These are phyloP conservation scores for Laburnicola sp. DNA, from an alignment of 2,329 filamentous ascomycete genomes.

Conservation along the genomic window DNA sequence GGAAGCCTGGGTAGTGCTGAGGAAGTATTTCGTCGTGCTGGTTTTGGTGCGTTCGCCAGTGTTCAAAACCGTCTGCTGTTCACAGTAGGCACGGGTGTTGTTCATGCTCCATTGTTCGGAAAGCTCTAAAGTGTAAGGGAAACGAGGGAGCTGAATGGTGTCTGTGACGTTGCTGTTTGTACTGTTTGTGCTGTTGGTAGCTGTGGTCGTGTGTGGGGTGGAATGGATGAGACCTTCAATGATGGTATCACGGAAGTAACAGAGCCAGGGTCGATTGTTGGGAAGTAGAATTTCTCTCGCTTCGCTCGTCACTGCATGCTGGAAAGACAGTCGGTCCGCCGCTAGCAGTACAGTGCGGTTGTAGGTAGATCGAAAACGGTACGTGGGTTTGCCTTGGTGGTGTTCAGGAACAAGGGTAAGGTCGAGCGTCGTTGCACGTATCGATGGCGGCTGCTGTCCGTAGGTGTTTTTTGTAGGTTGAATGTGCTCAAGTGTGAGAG, in stretches of 20 bases:
- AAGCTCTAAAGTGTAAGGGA: constrained; percentile 32
- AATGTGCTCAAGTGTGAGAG: constrained; percentile 11
- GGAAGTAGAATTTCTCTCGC: constrained; percentile 12
- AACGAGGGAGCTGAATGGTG: constrained; percentile 1
- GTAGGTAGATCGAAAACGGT: constrained; percentile 30
- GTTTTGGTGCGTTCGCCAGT: constrained; percentile 3
- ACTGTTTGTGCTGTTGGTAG: neutral
- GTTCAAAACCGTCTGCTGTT: constrained; percentile 16
- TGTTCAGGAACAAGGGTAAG: neutral
- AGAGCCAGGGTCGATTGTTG: constrained; percentile 29
- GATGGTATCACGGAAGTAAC: constrained; percentile 31
- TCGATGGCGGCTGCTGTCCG: constrained; percentile 25
- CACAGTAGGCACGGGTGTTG: constrained; percentile 26
- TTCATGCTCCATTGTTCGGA: constrained; percentile 23
- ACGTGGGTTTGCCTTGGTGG: constrained; percentile 12
- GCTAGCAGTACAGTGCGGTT: constrained; percentile 26
- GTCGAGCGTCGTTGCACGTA: constrained; percentile 17
- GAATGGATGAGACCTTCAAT: constrained; percentile 32
- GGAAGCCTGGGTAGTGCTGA: constrained; percentile 1
- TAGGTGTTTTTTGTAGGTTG: constrained; percentile 11
- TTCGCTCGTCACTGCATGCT: neutral
- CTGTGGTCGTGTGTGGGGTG: constrained; percentile 1
- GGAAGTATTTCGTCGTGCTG: constrained; percentile 3
- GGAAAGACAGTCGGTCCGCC: constrained; percentile 17
- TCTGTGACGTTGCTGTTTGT: neutral